Evolutionary conservation across 2,329 filamentous ascomycete genomes (phyloP), one percentile per base, ranked within the genome.

Genomic region (Talaromyces sp.): DNA sequence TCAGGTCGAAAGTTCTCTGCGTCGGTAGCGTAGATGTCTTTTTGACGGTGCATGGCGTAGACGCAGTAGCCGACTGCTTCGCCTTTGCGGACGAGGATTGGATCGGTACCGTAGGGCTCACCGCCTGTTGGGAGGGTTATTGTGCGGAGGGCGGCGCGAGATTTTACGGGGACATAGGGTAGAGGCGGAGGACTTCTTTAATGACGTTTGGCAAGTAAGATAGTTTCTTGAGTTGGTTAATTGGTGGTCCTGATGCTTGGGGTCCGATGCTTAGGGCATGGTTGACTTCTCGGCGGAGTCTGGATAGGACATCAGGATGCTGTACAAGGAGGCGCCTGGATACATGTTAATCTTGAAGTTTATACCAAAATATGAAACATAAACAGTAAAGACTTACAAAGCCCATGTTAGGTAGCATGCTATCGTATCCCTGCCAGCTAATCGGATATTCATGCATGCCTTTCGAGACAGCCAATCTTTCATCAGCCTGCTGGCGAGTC

Each of bases 1-100:
- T 67, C 63, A 3, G 63, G 65, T 5, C 37, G 41, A 7, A 54
- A 65, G 8, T 9, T 27, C 0, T 81, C 75, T 1, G 80, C 80
- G 48, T 84, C 82, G 0, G 71, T 61, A 2, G 81, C 82, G 72
- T 77, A 84, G 65, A 80, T 72, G 37, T 84, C 82, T 45, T 74
- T 75, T 19, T 89, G 85, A 1, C 91, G 87, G 72, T 95, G 91
- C 89, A 94, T 90, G 7, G 86, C 77, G 62, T 91, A 83, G 0
- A 89, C 82, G 58, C 83, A 87, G 81, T 92, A 95, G 50, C 78
- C 82, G 66, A 95, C 80, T 5, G 83, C 76, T 1, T 87, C 87
- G 71, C 88, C 86, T 75, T 90, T 89, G 65, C 85, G 84, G 8
- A 92, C 77, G 65, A 87, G 85, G 2, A 94, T 72, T 0, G 90